Base-by-base conservation (phyloP, 1,284 basidiomycete species). In the Cutaneotrichosporon sp. region DNA sequence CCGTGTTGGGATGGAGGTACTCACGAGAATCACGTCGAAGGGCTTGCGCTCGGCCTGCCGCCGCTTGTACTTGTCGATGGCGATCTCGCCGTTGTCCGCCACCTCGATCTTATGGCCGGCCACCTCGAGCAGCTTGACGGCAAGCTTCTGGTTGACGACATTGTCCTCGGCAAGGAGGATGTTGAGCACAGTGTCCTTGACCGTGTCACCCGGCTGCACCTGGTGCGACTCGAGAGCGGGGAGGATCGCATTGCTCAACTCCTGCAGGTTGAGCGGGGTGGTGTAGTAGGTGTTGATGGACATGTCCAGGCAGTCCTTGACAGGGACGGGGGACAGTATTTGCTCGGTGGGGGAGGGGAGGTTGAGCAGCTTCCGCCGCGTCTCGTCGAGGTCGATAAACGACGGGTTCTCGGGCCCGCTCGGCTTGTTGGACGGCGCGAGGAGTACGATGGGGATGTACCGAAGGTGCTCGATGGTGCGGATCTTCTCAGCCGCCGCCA, bases 81-180 rank as follows among this genome's bases (percentile, higher is more conserved):
- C 77, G 42, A 80, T 82, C 71, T 90, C 89, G 10, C 97, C 97
- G 73, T 99, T 99, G 83, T 98, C 95, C 18, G 95, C 97, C 62
- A 99, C 94, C 81, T 97, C 93, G 34, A 97, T 93, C 46, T 87
- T 87, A 78, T 99, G 97, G 0, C 95, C 95, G 58, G 95, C 95
- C 75, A 94, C 95, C 81, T 98, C 94, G 36, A 99, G 82, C 68
- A 99, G 92, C 84, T 97, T 97, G 69, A 97, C 90, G 0, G 97
- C 97, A 7, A 99, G 70, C 64, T 79, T 79, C 82, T 99, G 95
- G 81, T 99, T 99, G 65, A 99, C 95, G 68, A 95, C 82, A 73
- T 99, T 99, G 79, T 99, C 97, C 78, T 99, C 95, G 0, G 95
- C 95, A 8, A 99, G 85, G n/a, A 99, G 84, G 66, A 98, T 95